Evolutionary conservation across 2,329 filamentous ascomycete genomes (phyloP).

Genomic region (Zalaria obscura): DNA sequence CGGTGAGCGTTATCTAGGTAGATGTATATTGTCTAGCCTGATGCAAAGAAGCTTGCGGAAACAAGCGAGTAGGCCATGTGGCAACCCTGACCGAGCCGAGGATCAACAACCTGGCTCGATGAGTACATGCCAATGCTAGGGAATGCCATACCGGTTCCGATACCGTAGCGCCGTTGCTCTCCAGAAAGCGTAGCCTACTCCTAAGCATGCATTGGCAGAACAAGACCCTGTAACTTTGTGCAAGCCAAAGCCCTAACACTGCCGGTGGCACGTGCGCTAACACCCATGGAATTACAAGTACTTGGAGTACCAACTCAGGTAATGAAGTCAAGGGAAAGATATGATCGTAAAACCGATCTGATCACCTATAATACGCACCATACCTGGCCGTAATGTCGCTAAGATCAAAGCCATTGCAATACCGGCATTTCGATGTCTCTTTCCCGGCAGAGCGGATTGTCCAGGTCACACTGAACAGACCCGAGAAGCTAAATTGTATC

Average conservation of each 20-base stretch:
- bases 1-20: background rate
- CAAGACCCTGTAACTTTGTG: background rate
- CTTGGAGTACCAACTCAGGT: background rate
- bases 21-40: background rate
- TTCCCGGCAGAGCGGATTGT: conserved; percentile 35
- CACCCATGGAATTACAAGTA: background rate
- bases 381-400: conserved; percentile 1
- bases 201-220: background rate
- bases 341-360: background rate
- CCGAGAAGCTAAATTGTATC: conserved; percentile 7
- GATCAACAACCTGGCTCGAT: background rate
- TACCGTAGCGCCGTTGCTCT: background rate
- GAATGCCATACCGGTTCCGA: background rate
- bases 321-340: background rate
- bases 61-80: background rate
- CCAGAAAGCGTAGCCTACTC: background rate
- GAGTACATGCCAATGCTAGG: background rate
- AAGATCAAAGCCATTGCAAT: conserved; percentile 1
- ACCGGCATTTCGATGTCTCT: conserved; percentile 17
- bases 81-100: background rate
- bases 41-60: background rate
- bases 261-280: background rate
- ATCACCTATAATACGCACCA: too few species aligned
- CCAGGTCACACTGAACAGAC: conserved; percentile 30
- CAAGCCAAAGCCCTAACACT: conserved; percentile 1